phyloP scores from a whole-genome alignment of 257 asterid species.

The Fraxinus quadrangulata region DNA sequence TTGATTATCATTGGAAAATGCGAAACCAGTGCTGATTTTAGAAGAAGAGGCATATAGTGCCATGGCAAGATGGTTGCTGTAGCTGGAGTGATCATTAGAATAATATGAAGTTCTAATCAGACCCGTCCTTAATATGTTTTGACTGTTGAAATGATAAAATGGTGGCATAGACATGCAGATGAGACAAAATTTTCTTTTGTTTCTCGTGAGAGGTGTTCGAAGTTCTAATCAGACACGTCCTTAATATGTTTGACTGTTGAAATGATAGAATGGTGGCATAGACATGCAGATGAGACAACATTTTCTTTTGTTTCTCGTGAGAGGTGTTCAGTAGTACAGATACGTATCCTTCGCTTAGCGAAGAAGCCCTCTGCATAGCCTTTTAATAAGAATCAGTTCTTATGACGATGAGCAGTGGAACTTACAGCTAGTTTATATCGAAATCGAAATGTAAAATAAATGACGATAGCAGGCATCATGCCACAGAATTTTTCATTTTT shows the following conservation, averaged over 20 bases:
- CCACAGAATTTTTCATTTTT: no score
- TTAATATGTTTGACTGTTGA: not conserved
- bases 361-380: no score
- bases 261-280: conserved; percentile 28
- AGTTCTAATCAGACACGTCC: not conserved
- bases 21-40: not conserved
- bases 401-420: no score
- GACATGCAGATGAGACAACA: conserved; percentile 34
- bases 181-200: conserved; percentile 15
- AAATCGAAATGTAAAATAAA: no score
- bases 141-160: conserved; percentile 5
- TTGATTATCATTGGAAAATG: not conserved
- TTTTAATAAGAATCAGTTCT: no score
- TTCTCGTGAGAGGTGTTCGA: not conserved
- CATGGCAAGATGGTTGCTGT: conserved; percentile 9
- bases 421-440: no score
- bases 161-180: conserved; percentile 37
- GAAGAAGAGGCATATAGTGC: not conserved
- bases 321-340: not conserved
- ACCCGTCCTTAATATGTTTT: not conserved
- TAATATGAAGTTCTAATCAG: not conserved
- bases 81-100: not conserved
- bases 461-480: no score
- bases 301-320: not conserved
- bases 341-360: no score